These are phyloP conservation scores for Candida ovalis DNA, from an alignment of 805 yeast species.

Conservation along the genomic window DNA sequence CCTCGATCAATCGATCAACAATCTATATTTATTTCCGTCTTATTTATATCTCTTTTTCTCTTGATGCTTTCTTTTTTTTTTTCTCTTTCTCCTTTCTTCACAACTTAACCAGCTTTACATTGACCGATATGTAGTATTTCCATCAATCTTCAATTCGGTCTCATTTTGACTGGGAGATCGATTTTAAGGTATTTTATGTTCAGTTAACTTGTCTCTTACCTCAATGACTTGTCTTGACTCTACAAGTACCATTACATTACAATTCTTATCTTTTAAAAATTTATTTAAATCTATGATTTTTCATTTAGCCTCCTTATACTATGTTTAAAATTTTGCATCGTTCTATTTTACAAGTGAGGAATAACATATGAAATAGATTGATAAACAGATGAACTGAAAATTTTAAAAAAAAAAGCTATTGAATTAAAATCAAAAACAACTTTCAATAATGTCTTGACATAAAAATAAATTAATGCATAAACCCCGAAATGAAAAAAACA, in stretches of 20 bases:
- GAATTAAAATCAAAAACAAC: background rate
- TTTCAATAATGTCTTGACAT: background rate
- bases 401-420: background rate
- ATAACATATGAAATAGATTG: background rate
- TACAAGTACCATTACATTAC: constrained; percentile 21
- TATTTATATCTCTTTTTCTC: no score
- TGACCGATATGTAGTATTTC: constrained; percentile 15
- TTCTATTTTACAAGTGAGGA: background rate
- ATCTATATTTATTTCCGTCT: no score
- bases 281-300: no score
- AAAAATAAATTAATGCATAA: background rate
- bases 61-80: background rate
- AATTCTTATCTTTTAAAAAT: background rate
- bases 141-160: constrained; percentile 14
- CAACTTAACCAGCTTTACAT: constrained; percentile 24
- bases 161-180: constrained; percentile 24
- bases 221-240: constrained; percentile 17
- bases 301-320: no score
- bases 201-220: constrained; percentile 15
- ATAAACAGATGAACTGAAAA: background rate
- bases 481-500: background rate
- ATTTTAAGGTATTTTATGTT: constrained; percentile 15
- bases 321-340: no score
- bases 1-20: no score
- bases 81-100: constrained; percentile 6